Evolutionary conservation across 2,329 filamentous ascomycete genomes (phyloP), one percentile per base, ranked within the genome.

Genomic region (Colletotrichum camelliae): DNA sequence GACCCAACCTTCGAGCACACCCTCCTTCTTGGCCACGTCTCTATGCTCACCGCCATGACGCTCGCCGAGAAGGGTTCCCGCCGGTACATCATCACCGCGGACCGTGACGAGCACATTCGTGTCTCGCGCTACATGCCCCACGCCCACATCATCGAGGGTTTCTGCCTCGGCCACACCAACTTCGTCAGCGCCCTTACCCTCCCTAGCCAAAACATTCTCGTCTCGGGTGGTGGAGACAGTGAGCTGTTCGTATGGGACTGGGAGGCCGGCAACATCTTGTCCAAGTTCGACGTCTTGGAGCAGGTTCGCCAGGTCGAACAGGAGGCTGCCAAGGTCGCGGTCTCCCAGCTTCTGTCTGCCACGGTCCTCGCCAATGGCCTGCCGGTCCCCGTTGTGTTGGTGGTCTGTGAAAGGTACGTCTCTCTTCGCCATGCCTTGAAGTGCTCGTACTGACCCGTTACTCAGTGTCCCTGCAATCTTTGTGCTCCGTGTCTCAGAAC

Each of bases 1-100:
- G 83, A 82, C 48, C 84, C 88, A 15, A 80, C 87, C 31, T 98
- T 98, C 82, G 93, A 95, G 79, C 91, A 95, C 79, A 91, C 93
- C 48, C 88, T 98, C 1, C 88, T 98, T 9, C 91, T 99, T 1
- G 97, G 97, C 15, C 97, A 99, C 85, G 97, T 99, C 16, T 98
- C 96, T 1, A 94, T 98, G 91, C 91, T 99, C 66, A 98, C 96
- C 2, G 93, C 95, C 80, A 83, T 98, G 67, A 84, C 88, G 4
- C 87, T 92, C 57, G 89, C 88, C 7, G 86, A 81, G 82, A 88
- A 78, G 77, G 86, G 79, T 75, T 83, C 79, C 29, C 82, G 83
- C 33, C 83, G 83, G 18, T 91, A 91, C 78, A 90, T 92, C 81
- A 78, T 92, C 78, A 91, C 91, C 0, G 87, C 86, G 7, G 88